Percentiles rank a stretch among this genome's conserved stretches.
These are phyloP conservation scores for Rosa hybrid DNA, from an alignment of 331 rosid species.

Conservation along the genomic window DNA sequence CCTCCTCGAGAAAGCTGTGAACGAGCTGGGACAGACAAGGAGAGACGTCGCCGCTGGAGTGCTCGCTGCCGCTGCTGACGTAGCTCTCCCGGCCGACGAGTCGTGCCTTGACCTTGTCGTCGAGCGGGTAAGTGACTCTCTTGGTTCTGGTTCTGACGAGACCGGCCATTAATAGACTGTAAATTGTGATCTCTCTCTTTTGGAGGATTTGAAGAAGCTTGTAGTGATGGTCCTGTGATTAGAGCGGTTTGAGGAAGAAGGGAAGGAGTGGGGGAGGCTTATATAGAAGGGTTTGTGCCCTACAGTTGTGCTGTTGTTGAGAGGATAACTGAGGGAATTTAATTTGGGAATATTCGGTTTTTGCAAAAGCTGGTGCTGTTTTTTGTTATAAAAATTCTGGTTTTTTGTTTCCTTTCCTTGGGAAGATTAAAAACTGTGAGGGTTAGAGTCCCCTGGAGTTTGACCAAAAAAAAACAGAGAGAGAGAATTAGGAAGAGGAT, in stretches of 20 bases:
- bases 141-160: slow-evolving; percentile 45
- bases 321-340: slow-evolving; percentile 4
- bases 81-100: slow-evolving; percentile 46
- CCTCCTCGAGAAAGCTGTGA: slow-evolving; percentile 48
- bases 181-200: neutral
- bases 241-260: neutral
- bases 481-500: slow-evolving; percentile 14
- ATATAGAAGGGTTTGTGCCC: neutral
- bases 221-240: neutral
- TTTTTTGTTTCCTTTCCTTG: neutral
- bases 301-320: neutral
- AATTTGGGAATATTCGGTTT: slow-evolving; percentile 31
- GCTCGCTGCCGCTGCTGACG: slow-evolving; percentile 77
- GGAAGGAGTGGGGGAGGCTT: neutral
- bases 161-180: slow-evolving; percentile 21
- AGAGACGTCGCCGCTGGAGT: slow-evolving; percentile 37
- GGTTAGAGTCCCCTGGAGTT: neutral
- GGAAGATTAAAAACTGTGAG: neutral
- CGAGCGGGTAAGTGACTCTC: slow-evolving; percentile 63
- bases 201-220: neutral
- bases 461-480: neutral
- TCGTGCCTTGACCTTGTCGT: slow-evolving; percentile 64
- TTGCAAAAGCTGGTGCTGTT: too few species aligned
- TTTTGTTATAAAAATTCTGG: neutral
- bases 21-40: slow-evolving; percentile 74